phyloP scores from a whole-genome alignment of 176 grass and related monocot species.

The Cymbopogon citratus region DNA sequence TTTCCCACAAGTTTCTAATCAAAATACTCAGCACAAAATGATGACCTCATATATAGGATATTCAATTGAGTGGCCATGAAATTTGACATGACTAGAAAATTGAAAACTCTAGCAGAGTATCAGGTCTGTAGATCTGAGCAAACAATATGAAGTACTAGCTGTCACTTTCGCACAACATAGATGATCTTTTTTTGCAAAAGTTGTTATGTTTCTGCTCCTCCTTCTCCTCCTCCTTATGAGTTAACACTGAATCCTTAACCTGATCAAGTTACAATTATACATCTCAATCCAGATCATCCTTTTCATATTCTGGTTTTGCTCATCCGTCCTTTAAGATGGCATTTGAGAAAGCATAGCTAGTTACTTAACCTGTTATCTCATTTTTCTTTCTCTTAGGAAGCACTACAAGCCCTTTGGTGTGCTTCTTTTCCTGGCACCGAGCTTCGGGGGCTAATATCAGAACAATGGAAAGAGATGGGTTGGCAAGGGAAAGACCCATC shows the following conservation, averaged over 20 bases:
- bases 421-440: slow-evolving; percentile 79
- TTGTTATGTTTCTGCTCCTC: background rate
- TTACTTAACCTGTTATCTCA: background rate
- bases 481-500: slow-evolving; percentile 99
- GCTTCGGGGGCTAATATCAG: slow-evolving; percentile 70
- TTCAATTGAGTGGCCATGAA: background rate
- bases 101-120: background rate
- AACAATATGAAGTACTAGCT: background rate
- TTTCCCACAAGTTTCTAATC: background rate
- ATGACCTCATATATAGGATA: background rate
- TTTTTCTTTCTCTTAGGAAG: slow-evolving; percentile 53
- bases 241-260: background rate
- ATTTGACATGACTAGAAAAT: background rate
- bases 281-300: background rate
- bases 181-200: background rate
- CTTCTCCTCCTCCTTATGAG: background rate
- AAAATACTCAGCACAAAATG: background rate
- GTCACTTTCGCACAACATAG: background rate
- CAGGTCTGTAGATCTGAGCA: background rate
- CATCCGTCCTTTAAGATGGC: background rate
- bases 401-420: slow-evolving; percentile 66
- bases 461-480: slow-evolving; percentile 99
- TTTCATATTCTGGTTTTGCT: background rate
- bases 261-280: background rate
- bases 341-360: background rate